phyloP scores from a whole-genome alignment of 257 asterid genomes.

The Echium plantagineum region DNA sequence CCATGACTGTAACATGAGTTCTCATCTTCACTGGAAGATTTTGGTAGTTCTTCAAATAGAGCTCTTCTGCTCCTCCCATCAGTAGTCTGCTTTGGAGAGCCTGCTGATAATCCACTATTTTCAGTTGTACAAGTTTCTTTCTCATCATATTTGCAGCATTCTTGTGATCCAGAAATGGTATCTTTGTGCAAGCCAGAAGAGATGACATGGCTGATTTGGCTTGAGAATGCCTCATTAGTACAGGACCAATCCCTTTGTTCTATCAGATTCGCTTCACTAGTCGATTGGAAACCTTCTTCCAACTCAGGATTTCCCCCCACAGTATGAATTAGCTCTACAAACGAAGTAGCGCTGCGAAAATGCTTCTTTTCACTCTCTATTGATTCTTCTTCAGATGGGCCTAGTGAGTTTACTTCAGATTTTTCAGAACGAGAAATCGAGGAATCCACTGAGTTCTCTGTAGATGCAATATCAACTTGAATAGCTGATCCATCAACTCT shows the following conservation, averaged over 20 bases:
- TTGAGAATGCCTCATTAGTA: constrained; percentile 2
- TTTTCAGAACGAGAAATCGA: constrained; percentile 34
- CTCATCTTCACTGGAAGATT: constrained; percentile 24
- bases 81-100: constrained; percentile 40
- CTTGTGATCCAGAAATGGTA: constrained; percentile 25
- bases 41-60: constrained; percentile 19
- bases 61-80: constrained; percentile 17
- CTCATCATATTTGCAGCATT: constrained; percentile 11
- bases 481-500: constrained; percentile 27
- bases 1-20: constrained; percentile 23
- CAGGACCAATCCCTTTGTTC: constrained; percentile 16
- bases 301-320: constrained; percentile 21
- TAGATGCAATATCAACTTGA: constrained; percentile 48
- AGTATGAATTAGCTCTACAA: constrained; percentile 45
- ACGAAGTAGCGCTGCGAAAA: constrained; percentile 31
- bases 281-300: constrained; percentile 29
- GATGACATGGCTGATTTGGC: constrained; percentile 1
- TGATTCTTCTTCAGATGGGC: constrained; percentile 43
- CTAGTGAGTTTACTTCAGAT: constrained; percentile 32
- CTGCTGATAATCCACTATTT: constrained; percentile 52
- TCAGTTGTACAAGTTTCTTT: constrained; percentile 28
- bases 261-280: constrained; percentile 16
- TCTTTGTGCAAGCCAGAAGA: constrained; percentile 12
- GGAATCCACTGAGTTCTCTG: constrained; percentile 51
- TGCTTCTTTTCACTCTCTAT: constrained; percentile 17